phyloP scores from a whole-genome alignment of 1,284 basidiomycete genomes.

The Microbotryum saponariae region DNA sequence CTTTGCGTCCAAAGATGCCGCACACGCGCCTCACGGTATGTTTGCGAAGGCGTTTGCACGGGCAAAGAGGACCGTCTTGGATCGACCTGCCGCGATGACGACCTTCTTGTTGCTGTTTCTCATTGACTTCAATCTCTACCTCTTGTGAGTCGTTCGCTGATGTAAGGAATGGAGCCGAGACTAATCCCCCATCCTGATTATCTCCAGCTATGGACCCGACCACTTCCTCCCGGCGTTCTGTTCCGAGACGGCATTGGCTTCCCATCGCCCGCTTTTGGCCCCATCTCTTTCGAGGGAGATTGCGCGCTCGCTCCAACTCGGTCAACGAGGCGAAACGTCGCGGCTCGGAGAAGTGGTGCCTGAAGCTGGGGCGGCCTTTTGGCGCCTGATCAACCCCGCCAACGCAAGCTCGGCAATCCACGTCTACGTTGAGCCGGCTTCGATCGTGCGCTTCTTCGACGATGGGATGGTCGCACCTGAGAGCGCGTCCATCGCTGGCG shows the following conservation, averaged over 20 bases:
- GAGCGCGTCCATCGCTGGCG: constrained; percentile 47
- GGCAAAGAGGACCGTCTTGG: constrained; percentile 9
- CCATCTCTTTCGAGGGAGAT: constrained; percentile 21
- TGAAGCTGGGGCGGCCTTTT: constrained; percentile 47
- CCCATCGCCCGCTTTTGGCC: constrained; percentile 23
- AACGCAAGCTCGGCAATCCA: constrained; percentile 60
- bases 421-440: constrained; percentile 69
- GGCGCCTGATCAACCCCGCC: constrained; percentile 71
- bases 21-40: too few species aligned
- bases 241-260: constrained; percentile 29
- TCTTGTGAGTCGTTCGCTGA: constrained; percentile 14
- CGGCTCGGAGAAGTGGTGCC: constrained; percentile 6
- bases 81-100: constrained; percentile 25
- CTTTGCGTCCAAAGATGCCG: too few species aligned
- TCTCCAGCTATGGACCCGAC: constrained; percentile 30
- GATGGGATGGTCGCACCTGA: constrained; percentile 37
- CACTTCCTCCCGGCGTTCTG: constrained; percentile 37
- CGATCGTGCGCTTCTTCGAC: constrained; percentile 38
- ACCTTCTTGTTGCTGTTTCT: constrained; percentile 37
- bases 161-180: not conserved
- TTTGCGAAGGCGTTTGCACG: too few species aligned
- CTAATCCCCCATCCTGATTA: not conserved
- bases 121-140: constrained; percentile 42
- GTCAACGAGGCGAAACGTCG: constrained; percentile 19
- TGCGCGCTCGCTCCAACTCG: constrained; percentile 23